Percentiles rank a stretch among this genome's conserved stretches.
phyloP scores from a whole-genome alignment of 2,329 filamentous ascomycete genomes.

The Tolypocladium paradoxum region DNA sequence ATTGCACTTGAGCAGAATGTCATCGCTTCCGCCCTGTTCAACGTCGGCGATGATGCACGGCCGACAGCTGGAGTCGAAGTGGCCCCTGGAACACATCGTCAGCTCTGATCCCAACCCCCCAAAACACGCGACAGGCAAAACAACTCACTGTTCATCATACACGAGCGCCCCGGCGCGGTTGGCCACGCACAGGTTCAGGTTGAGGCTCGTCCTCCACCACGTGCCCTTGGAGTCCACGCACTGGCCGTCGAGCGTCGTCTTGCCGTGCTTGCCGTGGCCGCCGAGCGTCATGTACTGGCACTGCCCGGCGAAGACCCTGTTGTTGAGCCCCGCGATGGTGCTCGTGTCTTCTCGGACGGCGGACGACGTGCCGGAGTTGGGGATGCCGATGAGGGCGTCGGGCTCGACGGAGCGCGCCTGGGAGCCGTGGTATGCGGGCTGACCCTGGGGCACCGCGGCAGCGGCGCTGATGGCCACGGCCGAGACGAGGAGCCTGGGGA shows the following conservation, averaged over 20 bases:
- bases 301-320: too few species aligned
- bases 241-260: slow-evolving; percentile 9
- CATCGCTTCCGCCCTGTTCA: not conserved
- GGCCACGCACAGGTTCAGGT: slow-evolving; percentile 13
- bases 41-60: slow-evolving; percentile 8
- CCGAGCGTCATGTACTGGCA: slow-evolving; percentile 4
- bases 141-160: slow-evolving; percentile 9
- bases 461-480: too few species aligned
- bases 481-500: too few species aligned
- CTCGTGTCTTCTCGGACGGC: too few species aligned
- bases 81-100: slow-evolving; percentile 2
- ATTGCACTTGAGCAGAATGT: slow-evolving; percentile 9
- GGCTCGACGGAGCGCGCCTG: too few species aligned
- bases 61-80: slow-evolving; percentile 12
- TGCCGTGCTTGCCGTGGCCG: slow-evolving; percentile 9
- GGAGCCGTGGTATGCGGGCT: too few species aligned
- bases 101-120: not conserved
- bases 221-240: slow-evolving; percentile 9
- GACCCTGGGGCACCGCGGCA: too few species aligned
- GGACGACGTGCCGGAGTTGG: too few species aligned
- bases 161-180: slow-evolving; percentile 9
- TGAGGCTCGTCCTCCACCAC: slow-evolving; percentile 14
- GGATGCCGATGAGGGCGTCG: too few species aligned
- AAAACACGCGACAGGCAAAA: not conserved
- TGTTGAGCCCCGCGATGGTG: too few species aligned